These are phyloP conservation scores for Strobilomyces confusus DNA, from an alignment of 768 basidiomycete genomes.

Conservation along the genomic window DNA sequence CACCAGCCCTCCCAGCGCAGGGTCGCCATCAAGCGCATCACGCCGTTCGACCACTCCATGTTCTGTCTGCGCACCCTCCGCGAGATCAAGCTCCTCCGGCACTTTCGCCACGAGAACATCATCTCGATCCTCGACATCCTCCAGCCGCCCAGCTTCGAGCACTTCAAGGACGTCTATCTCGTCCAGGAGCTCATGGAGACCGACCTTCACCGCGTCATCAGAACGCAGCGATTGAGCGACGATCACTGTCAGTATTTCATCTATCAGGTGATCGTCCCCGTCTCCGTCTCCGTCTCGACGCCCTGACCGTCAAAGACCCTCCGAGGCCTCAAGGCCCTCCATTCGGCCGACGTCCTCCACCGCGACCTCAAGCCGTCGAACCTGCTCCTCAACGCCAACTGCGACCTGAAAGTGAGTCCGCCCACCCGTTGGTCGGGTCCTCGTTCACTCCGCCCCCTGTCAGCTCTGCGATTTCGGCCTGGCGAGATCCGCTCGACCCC, in stretches of 20 bases:
- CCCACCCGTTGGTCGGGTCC: background rate
- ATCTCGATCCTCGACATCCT: slow-evolving; percentile 95
- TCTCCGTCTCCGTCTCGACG: background rate
- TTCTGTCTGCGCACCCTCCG: slow-evolving; percentile 80
- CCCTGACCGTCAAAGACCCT: slow-evolving; percentile 54
- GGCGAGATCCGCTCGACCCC: slow-evolving; percentile 72
- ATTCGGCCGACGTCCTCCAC: slow-evolving; percentile 92
- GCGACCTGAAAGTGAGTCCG: slow-evolving; percentile 81
- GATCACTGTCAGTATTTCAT: slow-evolving; percentile 98
- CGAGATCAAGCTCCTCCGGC: slow-evolving; percentile 90
- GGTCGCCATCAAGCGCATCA: slow-evolving; percentile 96
- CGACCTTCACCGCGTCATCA: slow-evolving; percentile 93
- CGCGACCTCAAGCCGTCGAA: slow-evolving; percentile 97
- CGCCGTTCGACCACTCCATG: slow-evolving; percentile 93
- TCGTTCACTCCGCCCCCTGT: background rate
- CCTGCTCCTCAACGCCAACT: slow-evolving; percentile 91
- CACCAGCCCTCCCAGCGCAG: slow-evolving; percentile 74
- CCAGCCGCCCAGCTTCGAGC: slow-evolving; percentile 66
- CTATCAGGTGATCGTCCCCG: slow-evolving; percentile 64
- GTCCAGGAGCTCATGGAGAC: slow-evolving; percentile 84
- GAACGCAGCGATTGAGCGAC: slow-evolving; percentile 90
- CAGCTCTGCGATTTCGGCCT: slow-evolving; percentile 87
- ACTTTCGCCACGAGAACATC: slow-evolving; percentile 85
- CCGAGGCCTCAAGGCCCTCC: slow-evolving; percentile 90
- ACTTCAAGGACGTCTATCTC: slow-evolving; percentile 82